Evolutionary conservation across 495 filamentous ascomycete genomes (phyloP), one percentile per base, ranked within the genome.

Genomic region (Penicillium steckii): DNA sequence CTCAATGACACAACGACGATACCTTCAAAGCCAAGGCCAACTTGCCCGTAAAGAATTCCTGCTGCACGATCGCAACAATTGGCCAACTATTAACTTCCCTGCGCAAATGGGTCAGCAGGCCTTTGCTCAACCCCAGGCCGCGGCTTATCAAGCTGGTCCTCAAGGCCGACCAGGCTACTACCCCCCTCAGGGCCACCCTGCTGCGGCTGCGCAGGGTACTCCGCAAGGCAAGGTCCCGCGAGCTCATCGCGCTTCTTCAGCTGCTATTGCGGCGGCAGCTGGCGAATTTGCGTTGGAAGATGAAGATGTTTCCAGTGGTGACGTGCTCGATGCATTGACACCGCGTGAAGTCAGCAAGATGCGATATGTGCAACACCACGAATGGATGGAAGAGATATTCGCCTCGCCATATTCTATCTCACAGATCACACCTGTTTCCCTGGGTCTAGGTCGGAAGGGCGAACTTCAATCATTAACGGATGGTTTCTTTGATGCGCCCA

Each of bases 311-410:
- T 85, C 85, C 4, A 79, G 85, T 2, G 91, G 91, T 13, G 94
- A 98, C 61, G 77, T 88, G 60, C 85, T 98, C 61, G 94, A 98
- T 60, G 79, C 90, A 44, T 72, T 95, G 29, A 92, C 87, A 0
- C 91, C 92, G 15, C 85, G 91, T 6, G 94, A 97, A 52, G 85
- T 97, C 56, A 93, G 89, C 59, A 74, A 85, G 54, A 80, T 83
- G 59, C 78, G 94, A 41, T 98, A 95, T 64, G 86, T 84, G 55
- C 94, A 96, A 60, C 94, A 98, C 61, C 94, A 97, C 57, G 91
- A 96, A 68, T 97, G 92, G 94, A 95, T 97, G 88, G 94, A 96
- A 61, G 92, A 98, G 70, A 84, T 98, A n/a, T 78, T 96, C 40
- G 86, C 86, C 2, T 96, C 91, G 0, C 89, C 91, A 0, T 96